These are phyloP conservation scores for Thymus mandschuricus DNA, from an alignment of 257 asterid genomes.

Conservation along the genomic window DNA sequence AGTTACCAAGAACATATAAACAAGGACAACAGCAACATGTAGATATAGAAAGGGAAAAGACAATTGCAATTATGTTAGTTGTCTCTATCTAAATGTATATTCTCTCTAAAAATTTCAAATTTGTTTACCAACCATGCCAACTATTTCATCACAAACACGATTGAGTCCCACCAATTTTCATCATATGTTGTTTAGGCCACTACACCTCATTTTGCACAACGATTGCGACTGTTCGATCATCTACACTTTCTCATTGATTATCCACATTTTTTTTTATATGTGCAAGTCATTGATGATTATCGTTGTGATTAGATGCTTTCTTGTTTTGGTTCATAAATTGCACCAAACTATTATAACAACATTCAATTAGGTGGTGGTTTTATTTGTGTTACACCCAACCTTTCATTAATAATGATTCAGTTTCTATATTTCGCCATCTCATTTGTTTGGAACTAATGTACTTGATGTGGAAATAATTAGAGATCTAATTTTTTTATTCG, in stretches of 20 bases:
- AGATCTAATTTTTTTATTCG: too few relatives aligned
- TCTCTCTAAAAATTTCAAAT: conserved; percentile 20
- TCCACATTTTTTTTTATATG: not conserved
- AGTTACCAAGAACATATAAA: too few relatives aligned
- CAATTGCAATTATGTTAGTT: conserved; percentile 14
- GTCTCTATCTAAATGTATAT: conserved; percentile 2
- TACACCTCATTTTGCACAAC: not conserved
- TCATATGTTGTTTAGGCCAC: not conserved
- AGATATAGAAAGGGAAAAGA: not conserved
- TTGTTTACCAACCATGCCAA: conserved; percentile 39
- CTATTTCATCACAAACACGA: conserved; percentile 28
- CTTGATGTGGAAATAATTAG: too few relatives aligned
- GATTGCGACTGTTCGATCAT: not conserved
- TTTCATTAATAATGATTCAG: too few relatives aligned
- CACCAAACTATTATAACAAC: conserved; percentile 1
- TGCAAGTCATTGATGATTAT: not conserved
- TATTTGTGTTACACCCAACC: too few relatives aligned
- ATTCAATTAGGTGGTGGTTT: not conserved
- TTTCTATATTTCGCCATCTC: too few relatives aligned
- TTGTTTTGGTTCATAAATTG: not conserved
- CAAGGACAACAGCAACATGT: not conserved
- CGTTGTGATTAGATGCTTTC: not conserved
- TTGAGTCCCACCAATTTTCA: conserved; percentile 11
- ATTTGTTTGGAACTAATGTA: too few relatives aligned
- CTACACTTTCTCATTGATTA: not conserved